These are phyloP conservation scores for Pleurotus giganteus DNA, from an alignment of 768 basidiomycete species.

Conservation along the genomic window DNA sequence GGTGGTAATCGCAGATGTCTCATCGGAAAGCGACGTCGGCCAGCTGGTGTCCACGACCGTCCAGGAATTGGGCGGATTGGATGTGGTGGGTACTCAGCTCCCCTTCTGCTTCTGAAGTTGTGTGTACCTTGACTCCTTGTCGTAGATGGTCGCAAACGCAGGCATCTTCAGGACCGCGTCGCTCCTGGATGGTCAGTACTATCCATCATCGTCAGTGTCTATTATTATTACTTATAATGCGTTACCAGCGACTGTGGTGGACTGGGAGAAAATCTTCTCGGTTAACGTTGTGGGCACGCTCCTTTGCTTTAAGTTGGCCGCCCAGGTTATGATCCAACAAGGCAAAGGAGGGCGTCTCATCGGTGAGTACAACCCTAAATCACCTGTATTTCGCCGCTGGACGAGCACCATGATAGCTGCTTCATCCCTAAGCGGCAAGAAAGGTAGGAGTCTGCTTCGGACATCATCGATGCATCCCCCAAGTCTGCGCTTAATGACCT, in stretches of 20 bases:
- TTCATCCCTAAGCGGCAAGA: background rate
- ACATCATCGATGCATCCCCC: background rate
- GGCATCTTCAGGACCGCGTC: background rate
- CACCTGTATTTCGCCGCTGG: background rate
- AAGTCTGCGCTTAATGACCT: background rate
- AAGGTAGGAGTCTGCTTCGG: constrained; percentile 1
- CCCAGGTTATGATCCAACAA: constrained; percentile 34
- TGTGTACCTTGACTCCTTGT: background rate
- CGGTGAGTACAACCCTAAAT: constrained; percentile 5
- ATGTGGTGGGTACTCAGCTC: constrained; percentile 14
- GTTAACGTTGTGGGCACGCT: constrained; percentile 30
- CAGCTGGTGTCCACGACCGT: constrained; percentile 17
- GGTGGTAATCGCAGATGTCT: constrained; percentile 16
- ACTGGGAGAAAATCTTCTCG: constrained; percentile 20
- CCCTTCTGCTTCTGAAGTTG: background rate
- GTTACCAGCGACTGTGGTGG: constrained; percentile 12
- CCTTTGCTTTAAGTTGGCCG: constrained; percentile 32
- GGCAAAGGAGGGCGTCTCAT: constrained; percentile 34
- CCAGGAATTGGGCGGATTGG: constrained; percentile 17
- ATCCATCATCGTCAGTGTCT: background rate
- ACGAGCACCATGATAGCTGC: constrained; percentile 11
- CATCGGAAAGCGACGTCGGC: constrained; percentile 21
- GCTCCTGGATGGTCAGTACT: background rate
- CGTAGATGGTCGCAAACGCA: background rate
- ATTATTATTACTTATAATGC: background rate